phyloP scores from a whole-genome alignment of 148 eudicot genomes.

The Silene uniflora region DNA sequence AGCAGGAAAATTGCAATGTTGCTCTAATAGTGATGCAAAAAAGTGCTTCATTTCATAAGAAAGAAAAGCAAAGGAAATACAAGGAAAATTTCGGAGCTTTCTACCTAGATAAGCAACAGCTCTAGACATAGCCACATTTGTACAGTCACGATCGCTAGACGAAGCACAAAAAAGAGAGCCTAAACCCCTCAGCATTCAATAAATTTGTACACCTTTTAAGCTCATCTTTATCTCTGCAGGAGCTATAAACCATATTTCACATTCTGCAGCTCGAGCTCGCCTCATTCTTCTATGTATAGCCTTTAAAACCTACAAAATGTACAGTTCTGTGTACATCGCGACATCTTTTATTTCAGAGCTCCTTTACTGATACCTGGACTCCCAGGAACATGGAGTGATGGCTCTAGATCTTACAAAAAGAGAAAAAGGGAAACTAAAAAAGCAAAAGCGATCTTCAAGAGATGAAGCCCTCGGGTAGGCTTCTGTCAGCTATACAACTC shows the following conservation, averaged over 20 bases:
- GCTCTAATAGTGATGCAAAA: not conserved
- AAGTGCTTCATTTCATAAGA: slow-evolving; percentile 9
- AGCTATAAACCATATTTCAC: slow-evolving; percentile 24
- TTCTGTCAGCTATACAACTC: slow-evolving; percentile 74
- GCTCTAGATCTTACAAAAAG: slow-evolving; percentile 22
- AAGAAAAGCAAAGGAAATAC: slow-evolving; percentile 25
- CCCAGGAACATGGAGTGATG: slow-evolving; percentile 26
- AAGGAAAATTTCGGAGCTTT: slow-evolving; percentile 31
- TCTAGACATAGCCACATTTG: slow-evolving; percentile 42
- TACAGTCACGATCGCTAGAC: slow-evolving; percentile 47
- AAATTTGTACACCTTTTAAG: slow-evolving; percentile 40
- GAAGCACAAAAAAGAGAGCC: slow-evolving; percentile 26
- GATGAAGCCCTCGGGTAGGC: slow-evolving; percentile 34
- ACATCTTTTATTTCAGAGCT: slow-evolving; percentile 60
- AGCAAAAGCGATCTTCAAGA: slow-evolving; percentile 16
- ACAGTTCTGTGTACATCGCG: slow-evolving; percentile 63
- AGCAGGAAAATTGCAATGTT: too few species aligned
- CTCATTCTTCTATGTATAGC: slow-evolving; percentile 54
- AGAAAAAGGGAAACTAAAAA: slow-evolving; percentile 15
- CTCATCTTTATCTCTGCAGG: slow-evolving; percentile 33
- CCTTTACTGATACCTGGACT: slow-evolving; percentile 24
- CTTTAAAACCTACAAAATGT: slow-evolving; percentile 66
- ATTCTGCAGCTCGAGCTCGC: slow-evolving; percentile 44
- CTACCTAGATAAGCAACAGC: slow-evolving; percentile 32
- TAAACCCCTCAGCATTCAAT: slow-evolving; percentile 25